phyloP scores from a whole-genome alignment of 129 eudicot species.

The Mikania micrantha region DNA sequence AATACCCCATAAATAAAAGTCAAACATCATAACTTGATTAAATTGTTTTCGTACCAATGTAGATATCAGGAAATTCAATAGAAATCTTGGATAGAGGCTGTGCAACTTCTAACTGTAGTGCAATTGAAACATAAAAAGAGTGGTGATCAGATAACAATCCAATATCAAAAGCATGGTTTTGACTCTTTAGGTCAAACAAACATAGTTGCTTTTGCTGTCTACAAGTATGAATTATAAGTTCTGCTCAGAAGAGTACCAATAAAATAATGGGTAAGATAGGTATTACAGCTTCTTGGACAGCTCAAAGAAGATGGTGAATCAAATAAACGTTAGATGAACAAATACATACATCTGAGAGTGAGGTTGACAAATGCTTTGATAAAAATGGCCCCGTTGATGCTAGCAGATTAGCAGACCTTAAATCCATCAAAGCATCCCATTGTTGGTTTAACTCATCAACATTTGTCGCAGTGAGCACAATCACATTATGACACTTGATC shows the following conservation, averaged over 20 bases:
- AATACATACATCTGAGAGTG: conserved; percentile 71
- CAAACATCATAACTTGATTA: background rate
- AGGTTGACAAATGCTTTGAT: conserved; percentile 50
- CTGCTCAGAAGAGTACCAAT: background rate
- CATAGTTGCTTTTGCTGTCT: background rate
- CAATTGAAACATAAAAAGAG: background rate
- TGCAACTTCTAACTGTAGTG: conserved; percentile 68
- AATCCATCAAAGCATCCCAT: conserved; percentile 67
- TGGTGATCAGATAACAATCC: background rate
- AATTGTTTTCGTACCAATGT: conserved; percentile 43
- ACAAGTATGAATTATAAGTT: background rate
- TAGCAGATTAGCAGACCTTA: conserved; percentile 42
- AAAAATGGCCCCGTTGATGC: conserved; percentile 36
- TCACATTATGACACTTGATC: conserved; percentile 91
- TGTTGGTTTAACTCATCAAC: conserved; percentile 58
- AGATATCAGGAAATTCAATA: conserved; percentile 66
- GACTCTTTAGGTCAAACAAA: conserved; percentile 15
- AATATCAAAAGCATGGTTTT: background rate
- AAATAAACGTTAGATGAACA: background rate
- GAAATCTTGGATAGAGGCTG: conserved; percentile 69
- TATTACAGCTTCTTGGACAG: background rate
- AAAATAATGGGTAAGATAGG: background rate
- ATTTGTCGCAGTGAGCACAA: conserved; percentile 73
- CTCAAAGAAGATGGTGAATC: background rate
- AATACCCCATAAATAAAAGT: background rate